Evolutionary conservation across 2,329 filamentous ascomycete species (phyloP).

Genomic region (Aureobasidium mangrovei): DNA sequence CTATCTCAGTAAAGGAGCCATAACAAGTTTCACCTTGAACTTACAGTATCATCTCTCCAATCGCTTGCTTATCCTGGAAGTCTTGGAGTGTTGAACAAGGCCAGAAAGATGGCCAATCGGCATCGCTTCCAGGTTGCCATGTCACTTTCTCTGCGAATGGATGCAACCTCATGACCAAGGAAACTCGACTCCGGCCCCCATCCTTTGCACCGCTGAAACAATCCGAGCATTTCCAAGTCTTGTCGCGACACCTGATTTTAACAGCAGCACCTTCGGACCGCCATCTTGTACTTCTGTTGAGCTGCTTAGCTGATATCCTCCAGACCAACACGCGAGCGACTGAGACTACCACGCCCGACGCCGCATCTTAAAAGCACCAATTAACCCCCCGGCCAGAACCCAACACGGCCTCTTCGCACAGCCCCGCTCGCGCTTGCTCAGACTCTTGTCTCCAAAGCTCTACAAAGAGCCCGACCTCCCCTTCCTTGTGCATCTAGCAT

Average conservation of each 20-base stretch:
- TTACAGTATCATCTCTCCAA: conserved; percentile 1
- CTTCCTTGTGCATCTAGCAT: not conserved
- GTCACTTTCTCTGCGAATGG: not conserved
- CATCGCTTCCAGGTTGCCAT: not conserved
- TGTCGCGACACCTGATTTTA: conserved; percentile 10
- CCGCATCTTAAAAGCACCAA: conserved; percentile 7
- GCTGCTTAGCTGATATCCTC: not conserved
- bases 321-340: not conserved
- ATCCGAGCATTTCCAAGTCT: conserved; percentile 4
- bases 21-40: conserved; percentile 3
- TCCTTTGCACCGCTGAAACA: conserved; percentile 3
- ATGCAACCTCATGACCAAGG: conserved; percentile 13
- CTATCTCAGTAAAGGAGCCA: conserved; percentile 7
- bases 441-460: not conserved
- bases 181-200: conserved; percentile 8
- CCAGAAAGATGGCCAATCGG: conserved; percentile 6
- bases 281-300: conserved; percentile 8
- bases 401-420: conserved; percentile 9
- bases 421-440: not conserved
- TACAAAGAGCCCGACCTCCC: not conserved
- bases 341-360: not conserved
- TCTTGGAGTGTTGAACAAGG: conserved; percentile 13
- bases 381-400: not conserved
- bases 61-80: conserved; percentile 4
- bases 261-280: conserved; percentile 1